These are phyloP conservation scores for Colletotrichum sidae DNA, from an alignment of 2,329 filamentous ascomycete species.

Conservation along the genomic window DNA sequence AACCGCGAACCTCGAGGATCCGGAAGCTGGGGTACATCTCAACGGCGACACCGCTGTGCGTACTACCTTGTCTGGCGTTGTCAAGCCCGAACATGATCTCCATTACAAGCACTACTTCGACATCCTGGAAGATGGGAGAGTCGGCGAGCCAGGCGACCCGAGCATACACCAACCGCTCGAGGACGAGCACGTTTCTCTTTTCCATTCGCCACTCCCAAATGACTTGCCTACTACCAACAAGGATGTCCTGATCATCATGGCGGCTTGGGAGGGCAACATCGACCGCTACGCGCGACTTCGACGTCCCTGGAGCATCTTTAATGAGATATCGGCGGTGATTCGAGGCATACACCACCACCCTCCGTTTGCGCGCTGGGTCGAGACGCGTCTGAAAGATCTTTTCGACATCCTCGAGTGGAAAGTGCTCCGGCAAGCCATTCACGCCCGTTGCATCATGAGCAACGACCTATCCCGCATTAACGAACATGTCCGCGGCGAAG, in stretches of 20 bases:
- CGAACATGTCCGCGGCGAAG: too few relatives aligned
- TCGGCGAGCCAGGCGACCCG: conserved; percentile 21
- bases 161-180: neutral
- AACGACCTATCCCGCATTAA: too few relatives aligned
- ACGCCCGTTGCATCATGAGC: too few relatives aligned
- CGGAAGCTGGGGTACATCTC: conserved; percentile 37
- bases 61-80: neutral
- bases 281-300: conserved; percentile 52
- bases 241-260: conserved; percentile 50
- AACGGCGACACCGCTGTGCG: conserved; percentile 51
- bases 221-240: conserved; percentile 52
- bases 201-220: conserved; percentile 46
- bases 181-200: conserved; percentile 32
- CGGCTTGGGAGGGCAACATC: conserved; percentile 52
- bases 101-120: conserved; percentile 33
- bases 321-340: conserved; percentile 44
- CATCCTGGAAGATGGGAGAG: conserved; percentile 46
- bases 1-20: conserved; percentile 33
- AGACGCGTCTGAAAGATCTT: neutral
- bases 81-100: neutral
- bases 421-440: too few relatives aligned
- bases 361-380: conserved; percentile 45
- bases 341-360: conserved; percentile 52
- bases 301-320: conserved; percentile 41
- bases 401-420: too few relatives aligned